phyloP scores from a whole-genome alignment of 768 basidiomycete species.

The Inosperma sp. region DNA sequence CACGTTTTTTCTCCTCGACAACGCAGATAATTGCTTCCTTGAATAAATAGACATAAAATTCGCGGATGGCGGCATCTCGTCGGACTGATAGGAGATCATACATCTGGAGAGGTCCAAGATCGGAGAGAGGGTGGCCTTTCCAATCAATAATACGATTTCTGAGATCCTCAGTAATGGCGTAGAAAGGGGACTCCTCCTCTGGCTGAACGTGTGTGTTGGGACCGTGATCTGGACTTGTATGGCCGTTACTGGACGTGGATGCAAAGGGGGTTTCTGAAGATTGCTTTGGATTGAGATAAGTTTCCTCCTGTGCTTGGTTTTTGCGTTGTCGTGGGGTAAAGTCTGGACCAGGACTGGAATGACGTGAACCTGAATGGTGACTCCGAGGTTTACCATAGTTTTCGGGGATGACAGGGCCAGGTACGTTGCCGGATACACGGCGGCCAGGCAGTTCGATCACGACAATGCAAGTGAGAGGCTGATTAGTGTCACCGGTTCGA shows the following conservation, averaged over 20 bases:
- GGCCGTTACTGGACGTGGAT: slow-evolving; percentile 31
- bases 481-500: slow-evolving; percentile 61
- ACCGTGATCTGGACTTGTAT: slow-evolving; percentile 28
- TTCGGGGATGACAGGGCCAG: slow-evolving; percentile 51
- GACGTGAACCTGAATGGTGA: slow-evolving; percentile 33
- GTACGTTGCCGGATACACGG: slow-evolving; percentile 46
- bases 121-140: slow-evolving; percentile 90
- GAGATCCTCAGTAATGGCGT: slow-evolving; percentile 82
- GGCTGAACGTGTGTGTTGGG: slow-evolving; percentile 35
- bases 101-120: slow-evolving; percentile 85
- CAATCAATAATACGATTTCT: slow-evolving; percentile 89
- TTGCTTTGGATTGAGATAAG: slow-evolving; percentile 16
- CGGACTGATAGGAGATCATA: slow-evolving; percentile 89
- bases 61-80: slow-evolving; percentile 83
- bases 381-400: slow-evolving; percentile 33
- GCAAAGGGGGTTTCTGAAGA: slow-evolving; percentile 28
- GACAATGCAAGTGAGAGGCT: slow-evolving; percentile 91
- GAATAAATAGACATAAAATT: slow-evolving; percentile 96
- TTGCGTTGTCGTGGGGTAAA: slow-evolving; percentile 25
- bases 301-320: slow-evolving; percentile 19
- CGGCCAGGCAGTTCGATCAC: slow-evolving; percentile 88
- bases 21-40: slow-evolving; percentile 97
- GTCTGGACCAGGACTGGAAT: slow-evolving; percentile 41
- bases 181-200: slow-evolving; percentile 75
- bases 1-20: slow-evolving; percentile 90